phyloP scores from a whole-genome alignment of 179 eudicot species.

The Beta corolliflora region DNA sequence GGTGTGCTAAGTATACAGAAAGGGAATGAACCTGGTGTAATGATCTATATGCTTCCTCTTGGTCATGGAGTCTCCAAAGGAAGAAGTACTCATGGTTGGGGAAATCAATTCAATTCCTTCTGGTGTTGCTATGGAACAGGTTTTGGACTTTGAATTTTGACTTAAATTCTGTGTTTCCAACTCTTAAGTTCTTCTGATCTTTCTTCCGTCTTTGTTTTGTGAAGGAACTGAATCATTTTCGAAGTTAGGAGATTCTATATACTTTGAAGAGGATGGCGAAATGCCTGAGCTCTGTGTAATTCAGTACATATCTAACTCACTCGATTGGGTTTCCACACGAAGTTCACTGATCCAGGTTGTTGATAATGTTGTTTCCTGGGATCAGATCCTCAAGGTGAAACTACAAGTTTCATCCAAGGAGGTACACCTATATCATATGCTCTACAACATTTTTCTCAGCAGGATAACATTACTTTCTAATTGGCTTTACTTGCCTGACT shows the following conservation, averaged over 20 bases:
- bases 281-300: conserved; percentile 60
- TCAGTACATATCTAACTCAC: conserved; percentile 75
- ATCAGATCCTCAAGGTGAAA: conserved; percentile 52
- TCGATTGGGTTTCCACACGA: conserved; percentile 59
- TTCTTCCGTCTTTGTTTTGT: not conserved
- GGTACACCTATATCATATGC: conserved; percentile 29
- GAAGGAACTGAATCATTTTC: conserved; percentile 90
- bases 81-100: conserved; percentile 68
- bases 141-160: conserved; percentile 37
- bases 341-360: conserved; percentile 49
- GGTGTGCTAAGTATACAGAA: conserved; percentile 90
- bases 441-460: too few species aligned
- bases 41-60: conserved; percentile 94
- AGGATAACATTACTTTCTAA: too few species aligned
- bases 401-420: conserved; percentile 37
- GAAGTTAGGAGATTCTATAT: conserved; percentile 88
- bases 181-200: not conserved
- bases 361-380: conserved; percentile 46
- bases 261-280: conserved; percentile 69
- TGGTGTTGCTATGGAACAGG: conserved; percentile 99
- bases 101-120: conserved; percentile 60
- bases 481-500: not conserved
- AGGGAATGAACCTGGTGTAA: conserved; percentile 82
- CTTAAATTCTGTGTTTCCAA: conserved; percentile 69
- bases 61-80: conserved; percentile 82